These are phyloP conservation scores for Boletus pseudo-olivaceus DNA, from an alignment of 768 basidiomycete species.

Conservation along the genomic window DNA sequence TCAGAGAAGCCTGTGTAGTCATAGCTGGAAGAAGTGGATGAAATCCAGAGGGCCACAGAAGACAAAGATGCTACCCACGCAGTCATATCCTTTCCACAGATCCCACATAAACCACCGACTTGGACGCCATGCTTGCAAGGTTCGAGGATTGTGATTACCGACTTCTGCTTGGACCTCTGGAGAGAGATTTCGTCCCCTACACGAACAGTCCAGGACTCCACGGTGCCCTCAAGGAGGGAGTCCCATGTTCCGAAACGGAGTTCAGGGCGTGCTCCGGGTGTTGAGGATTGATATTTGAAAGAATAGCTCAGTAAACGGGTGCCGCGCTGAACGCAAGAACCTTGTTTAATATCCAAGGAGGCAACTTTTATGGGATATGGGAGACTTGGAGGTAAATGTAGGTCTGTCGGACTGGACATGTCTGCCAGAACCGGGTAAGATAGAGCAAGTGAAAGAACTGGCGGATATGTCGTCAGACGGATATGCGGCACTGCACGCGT, in stretches of 20 bases:
- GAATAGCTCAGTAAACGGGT: constrained; percentile 82
- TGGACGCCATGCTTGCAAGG: constrained; percentile 98
- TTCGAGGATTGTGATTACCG: constrained; percentile 69
- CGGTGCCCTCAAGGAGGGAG: constrained; percentile 73
- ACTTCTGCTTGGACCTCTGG: constrained; percentile 54
- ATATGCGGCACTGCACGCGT: background rate
- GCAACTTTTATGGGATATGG: constrained; percentile 86
- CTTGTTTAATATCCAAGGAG: constrained; percentile 53
- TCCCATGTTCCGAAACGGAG: constrained; percentile 91
- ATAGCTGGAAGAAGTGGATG: constrained; percentile 39
- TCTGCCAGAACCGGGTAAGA: background rate
- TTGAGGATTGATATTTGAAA: constrained; percentile 55
- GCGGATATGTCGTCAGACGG: constrained; percentile 12
- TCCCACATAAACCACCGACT: constrained; percentile 84
- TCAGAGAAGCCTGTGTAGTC: constrained; percentile 90
- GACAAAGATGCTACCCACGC: constrained; percentile 46
- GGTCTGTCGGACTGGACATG: constrained; percentile 65
- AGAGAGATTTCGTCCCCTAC: constrained; percentile 61
- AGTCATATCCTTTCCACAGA: constrained; percentile 96
- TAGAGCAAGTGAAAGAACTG: background rate
- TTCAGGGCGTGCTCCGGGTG: constrained; percentile 50
- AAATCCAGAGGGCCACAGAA: constrained; percentile 5
- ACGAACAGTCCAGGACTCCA: constrained; percentile 68
- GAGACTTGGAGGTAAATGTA: constrained; percentile 72
- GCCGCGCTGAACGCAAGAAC: constrained; percentile 58